Base-by-base conservation (phyloP, 805 yeast species). In the Saccharomycodes ludwigii region DNA sequence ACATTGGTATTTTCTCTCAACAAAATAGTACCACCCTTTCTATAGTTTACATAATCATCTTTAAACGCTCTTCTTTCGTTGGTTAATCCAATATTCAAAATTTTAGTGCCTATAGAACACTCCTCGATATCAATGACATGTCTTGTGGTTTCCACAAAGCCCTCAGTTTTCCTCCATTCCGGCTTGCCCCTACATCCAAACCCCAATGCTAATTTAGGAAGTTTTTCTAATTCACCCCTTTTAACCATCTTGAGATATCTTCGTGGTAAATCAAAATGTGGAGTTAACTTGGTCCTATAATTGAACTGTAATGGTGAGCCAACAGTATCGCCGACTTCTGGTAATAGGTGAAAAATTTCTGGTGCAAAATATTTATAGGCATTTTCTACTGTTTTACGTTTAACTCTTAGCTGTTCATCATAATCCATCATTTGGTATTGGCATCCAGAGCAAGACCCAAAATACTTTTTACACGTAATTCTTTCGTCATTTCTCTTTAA, bases 371-470 rank as follows among this genome's bases (percentile, higher is more conserved):
- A 79, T 37, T 70, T 68, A 58, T 73, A 91, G 1, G 98, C 98
- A 47, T 82, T 81, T 16, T 54, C 65, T 18, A 91, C 79, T 2
- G 93, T 85, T 18, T 71, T 59, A 38, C 71, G 67, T 52, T 91
- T 91, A 48, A 80, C 65, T 31, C 55, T 58, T 32, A 91, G 61
- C 57, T 88, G 97, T 25, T 74, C 65, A 1, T 65, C 66, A 51
- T 91, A 91, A 2, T 69, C 63, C 21, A 85, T 59, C 52, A 73
- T 73, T 52, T 91, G 97, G 50, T 75, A 84, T 58, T 91, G 97
- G 54, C 97, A 86, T 3, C 97, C 97, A 1, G 94, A 82, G 53
- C 96, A 86, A 40, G 73, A 72, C 10, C 94, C 94, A 58, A 88
- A 91, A 58, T 91, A 91, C 40, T 71, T 66, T 58, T 95, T 84